Evolutionary conservation across 2,329 filamentous ascomycete genomes (phyloP), one percentile per base, ranked within the genome.

Genomic region (Cladosporium sphaerospermum): DNA sequence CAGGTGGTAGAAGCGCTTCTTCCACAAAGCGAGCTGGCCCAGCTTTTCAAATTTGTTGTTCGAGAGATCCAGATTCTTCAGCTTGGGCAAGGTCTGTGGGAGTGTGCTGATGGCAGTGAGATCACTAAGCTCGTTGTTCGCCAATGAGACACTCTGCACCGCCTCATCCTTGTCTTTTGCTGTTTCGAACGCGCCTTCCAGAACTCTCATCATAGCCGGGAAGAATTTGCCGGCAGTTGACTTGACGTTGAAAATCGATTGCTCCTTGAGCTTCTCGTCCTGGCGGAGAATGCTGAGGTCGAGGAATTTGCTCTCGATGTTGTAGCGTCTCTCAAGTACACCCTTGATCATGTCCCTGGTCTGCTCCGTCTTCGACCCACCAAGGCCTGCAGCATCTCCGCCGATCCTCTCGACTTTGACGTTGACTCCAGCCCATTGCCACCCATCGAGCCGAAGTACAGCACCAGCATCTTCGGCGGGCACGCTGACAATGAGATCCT

Each of bases 31-130:
- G 44, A 99, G 70, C 9, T 81, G 79, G 53, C 83, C 80, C 47
- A 89, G 70, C 48, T 80, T 82, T 54, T 78, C 76, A 62, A 99
- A 82, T 39, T 84, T 81, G 71, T 97, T 97, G 65, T 85, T 82
- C 52, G 89, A 93, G 23, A 97, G 79, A 61, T 96, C 92, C 10
- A 99, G 81, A 60, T 96, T 91, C 67, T 89, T 85, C 55, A 97
- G 76, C 56, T 91, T 86, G 0, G 91, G 89, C 52, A 97, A 88
- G 0, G 88, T 89, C 49, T 82, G 80, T 9, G 89, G 83, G 1
- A 97, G 78, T 1, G 83, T 78, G 48, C 85, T 88, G 47, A 97
- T 85, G 50, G 85, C 79, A 16, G 75, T 69, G 36, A 96, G 80
- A 57, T 87, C 84, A 47, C 81, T 75, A 43, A 97, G 83, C 56